Percentiles rank a stretch among this genome's conserved stretches.
These are phyloP conservation scores for Diaporthe aspalathi DNA, from an alignment of 2,329 filamentous ascomycete genomes.

Conservation along the genomic window DNA sequence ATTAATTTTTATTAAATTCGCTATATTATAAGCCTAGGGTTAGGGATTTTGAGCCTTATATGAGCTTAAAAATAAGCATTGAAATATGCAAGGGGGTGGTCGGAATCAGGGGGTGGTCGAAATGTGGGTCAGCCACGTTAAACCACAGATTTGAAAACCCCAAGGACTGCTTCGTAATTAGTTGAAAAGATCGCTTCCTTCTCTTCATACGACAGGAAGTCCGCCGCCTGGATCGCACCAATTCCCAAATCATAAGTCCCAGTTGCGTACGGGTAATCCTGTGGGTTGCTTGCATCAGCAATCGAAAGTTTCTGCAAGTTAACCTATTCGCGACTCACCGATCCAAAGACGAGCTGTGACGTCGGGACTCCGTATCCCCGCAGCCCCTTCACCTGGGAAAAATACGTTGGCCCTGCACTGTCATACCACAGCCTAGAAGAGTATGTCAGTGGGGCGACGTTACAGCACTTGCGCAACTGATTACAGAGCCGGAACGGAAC, in stretches of 20 bases:
- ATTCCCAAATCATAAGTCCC: background rate
- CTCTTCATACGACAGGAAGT: background rate
- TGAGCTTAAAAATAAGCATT: background rate
- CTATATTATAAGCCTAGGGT: no score
- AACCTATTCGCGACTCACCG: background rate
- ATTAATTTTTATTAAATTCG: no score
- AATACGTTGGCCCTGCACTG: background rate
- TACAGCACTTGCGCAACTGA: background rate
- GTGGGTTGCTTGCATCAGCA: background rate
- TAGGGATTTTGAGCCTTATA: no score
- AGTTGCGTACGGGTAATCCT: conserved; percentile 2
- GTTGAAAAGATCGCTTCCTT: background rate
- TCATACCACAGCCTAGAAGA: background rate
- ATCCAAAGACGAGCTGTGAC: conserved; percentile 2
- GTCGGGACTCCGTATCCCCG: background rate
- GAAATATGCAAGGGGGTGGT: no score
- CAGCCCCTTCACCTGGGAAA: background rate
- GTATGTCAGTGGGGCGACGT: background rate
- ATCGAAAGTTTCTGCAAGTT: background rate
- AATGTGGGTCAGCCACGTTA: no score
- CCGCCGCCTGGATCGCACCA: background rate
- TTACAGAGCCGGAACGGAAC: no score
- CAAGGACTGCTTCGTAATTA: background rate
- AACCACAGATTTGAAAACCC: no score
- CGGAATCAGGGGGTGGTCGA: no score